These are phyloP conservation scores for Cordyceps cateniannulata DNA, from an alignment of 2,329 filamentous ascomycete species.

Conservation along the genomic window DNA sequence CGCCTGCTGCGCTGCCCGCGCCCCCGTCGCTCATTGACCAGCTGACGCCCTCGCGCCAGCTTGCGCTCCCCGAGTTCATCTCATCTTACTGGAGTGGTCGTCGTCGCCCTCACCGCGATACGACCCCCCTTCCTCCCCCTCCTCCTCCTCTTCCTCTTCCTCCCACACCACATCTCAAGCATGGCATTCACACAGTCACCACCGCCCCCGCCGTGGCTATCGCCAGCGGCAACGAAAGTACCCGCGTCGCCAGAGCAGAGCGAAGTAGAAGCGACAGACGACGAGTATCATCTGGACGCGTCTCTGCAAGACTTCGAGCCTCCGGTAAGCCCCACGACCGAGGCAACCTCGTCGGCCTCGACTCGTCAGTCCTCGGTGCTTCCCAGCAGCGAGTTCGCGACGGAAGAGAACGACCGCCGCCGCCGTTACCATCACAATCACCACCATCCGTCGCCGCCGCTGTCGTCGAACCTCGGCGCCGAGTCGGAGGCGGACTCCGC, in stretches of 20 bases:
- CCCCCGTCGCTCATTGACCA: not conserved
- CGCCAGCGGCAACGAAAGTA: not conserved
- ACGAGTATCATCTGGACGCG: conserved; percentile 41
- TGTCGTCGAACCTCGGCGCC: conserved; percentile 26
- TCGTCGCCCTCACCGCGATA: not conserved
- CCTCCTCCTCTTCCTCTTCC: too few relatives aligned
- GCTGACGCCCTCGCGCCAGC: conserved; percentile 1
- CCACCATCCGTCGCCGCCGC: not conserved
- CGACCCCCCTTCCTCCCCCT: not conserved
- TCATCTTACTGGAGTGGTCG: conserved; percentile 2
- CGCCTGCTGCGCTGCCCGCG: not conserved
- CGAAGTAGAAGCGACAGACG: conserved; percentile 7
- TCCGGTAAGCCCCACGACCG: conserved; percentile 31
- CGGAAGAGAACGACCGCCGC: conserved; percentile 23
- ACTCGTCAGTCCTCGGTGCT: conserved; percentile 26
- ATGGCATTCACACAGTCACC: not conserved
- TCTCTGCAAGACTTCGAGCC: conserved; percentile 50
- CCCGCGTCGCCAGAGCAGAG: conserved; percentile 5
- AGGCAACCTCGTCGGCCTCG: conserved; percentile 16
- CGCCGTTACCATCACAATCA: too few relatives aligned
- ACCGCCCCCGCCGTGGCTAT: not conserved
- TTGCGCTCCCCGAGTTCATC: conserved; percentile 7
- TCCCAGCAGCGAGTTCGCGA: conserved; percentile 28
- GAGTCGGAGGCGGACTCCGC: conserved; percentile 41
- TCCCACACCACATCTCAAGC: not conserved